Percentiles rank a stretch among this genome's conserved stretches.
These are phyloP conservation scores for Ascochyta lentis DNA, from an alignment of 2,329 filamentous ascomycete genomes.

Conservation along the genomic window DNA sequence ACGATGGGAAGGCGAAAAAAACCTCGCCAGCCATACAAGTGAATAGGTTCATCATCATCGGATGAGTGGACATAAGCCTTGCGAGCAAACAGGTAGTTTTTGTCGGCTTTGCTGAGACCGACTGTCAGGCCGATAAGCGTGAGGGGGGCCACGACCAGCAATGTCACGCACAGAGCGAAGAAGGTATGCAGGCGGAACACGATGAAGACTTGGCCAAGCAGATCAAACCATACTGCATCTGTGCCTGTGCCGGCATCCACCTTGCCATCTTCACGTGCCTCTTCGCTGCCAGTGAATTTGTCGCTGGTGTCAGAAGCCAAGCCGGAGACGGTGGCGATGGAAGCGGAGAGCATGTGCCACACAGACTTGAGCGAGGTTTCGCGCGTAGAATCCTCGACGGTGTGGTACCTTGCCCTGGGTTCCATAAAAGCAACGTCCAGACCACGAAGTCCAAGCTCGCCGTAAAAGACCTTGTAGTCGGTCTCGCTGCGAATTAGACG, in stretches of 20 bases:
- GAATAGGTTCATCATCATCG: slow-evolving; percentile 65
- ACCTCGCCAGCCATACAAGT: slow-evolving; percentile 78
- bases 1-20: slow-evolving; percentile 85
- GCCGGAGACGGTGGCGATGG: slow-evolving; percentile 74
- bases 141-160: slow-evolving; percentile 81
- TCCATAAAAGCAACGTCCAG: slow-evolving; percentile 92
- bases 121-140: slow-evolving; percentile 73
- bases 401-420: slow-evolving; percentile 88
- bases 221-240: slow-evolving; percentile 88
- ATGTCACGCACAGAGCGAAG: slow-evolving; percentile 84
- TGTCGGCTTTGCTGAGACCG: slow-evolving; percentile 73
- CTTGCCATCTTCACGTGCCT: slow-evolving; percentile 64
- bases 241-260: slow-evolving; percentile 71
- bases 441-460: slow-evolving; percentile 79
- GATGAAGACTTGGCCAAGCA: slow-evolving; percentile 81
- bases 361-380: slow-evolving; percentile 76
- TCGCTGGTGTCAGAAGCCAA: slow-evolving; percentile 73
- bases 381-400: slow-evolving; percentile 81
- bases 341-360: slow-evolving; percentile 94
- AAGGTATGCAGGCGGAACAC: slow-evolving; percentile 81
- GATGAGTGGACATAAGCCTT: slow-evolving; percentile 66
- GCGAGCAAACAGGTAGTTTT: slow-evolving; percentile 85
- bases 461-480: slow-evolving; percentile 85
- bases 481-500: slow-evolving; percentile 84
- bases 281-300: slow-evolving; percentile 69